Base-by-base conservation (phyloP, 2,329 filamentous ascomycete genomes). In the Thyridium curvatum region DNA sequence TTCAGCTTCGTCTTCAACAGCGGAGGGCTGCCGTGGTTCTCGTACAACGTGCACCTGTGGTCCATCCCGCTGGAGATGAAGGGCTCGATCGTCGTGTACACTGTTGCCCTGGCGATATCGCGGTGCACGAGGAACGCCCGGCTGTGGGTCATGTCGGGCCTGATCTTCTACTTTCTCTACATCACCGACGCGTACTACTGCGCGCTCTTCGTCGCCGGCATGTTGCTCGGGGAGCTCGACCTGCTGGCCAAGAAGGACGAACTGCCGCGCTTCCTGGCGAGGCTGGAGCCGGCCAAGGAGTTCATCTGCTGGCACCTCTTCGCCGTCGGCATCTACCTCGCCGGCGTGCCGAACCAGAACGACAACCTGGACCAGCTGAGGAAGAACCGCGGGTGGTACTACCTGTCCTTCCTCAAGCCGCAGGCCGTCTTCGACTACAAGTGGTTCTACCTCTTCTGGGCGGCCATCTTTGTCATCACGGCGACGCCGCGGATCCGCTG, bases 371-470 rank as follows among this genome's bases (percentile, higher is more conserved):
- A 66, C 4, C 55, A 70, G 7, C 57, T 85, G 2, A 59, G 64
- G 17, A 64, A 65, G 17, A 77, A 71, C 13, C 70, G 74, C 0
- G 79, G 80, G 3, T 84, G 79, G 78, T 68, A 71, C 45, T 77
- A 67, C 46, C 58, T 82, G 12, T 77, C 77, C 1, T 69, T 67
- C 42, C 61, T 85, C 41, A 82, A 81, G 43, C 78, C 80, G 0
- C 77, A 83, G 51, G 79, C 79, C 2, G 74, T 80, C 10, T 82
- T 68, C 47, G 77, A 83, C 52, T 71, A 69, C 52, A 84, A 83
- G 55, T 84, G 78, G 78, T 83, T 83, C 58, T 84, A 71, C 52
- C 66, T 84, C 3, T 80, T 80, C 52, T 76, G 70, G 62, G 79
- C 77, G 1, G 68, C 79, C 1, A 61, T 66, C 17, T 66, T 80